Percentiles rank a stretch among this genome's conserved stretches.
Evolutionary conservation across 2,329 filamentous ascomycete genomes (phyloP).

Genomic region (Berkeleyomyces rouxiae): DNA sequence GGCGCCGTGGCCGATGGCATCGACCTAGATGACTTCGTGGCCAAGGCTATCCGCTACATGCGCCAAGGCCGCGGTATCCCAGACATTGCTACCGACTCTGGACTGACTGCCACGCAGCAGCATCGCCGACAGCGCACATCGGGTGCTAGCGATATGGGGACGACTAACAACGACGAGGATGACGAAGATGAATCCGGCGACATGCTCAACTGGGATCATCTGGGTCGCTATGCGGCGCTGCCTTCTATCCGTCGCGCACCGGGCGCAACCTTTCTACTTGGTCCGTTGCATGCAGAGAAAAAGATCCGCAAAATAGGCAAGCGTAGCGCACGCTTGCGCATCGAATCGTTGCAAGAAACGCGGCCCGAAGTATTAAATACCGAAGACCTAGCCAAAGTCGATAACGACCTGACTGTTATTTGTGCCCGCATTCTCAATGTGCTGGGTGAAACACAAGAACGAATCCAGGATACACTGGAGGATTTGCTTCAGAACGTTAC

Average conservation of each 20-base stretch:
- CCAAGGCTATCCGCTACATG: conserved; percentile 83
- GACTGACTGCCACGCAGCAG: conserved; percentile 32
- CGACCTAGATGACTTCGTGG: conserved; percentile 81
- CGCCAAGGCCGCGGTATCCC: conserved; percentile 41
- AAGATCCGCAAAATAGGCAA: conserved; percentile 55
- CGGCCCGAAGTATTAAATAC: conserved; percentile 62
- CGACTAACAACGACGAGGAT: conserved; percentile 23
- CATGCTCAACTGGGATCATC: conserved; percentile 68
- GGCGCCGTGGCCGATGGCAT: conserved; percentile 60
- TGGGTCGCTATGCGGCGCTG: conserved; percentile 63
- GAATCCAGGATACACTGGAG: conserved; percentile 30
- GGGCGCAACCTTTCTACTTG: conserved; percentile 69
- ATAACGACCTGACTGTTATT: conserved; percentile 61
- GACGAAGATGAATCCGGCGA: conserved; percentile 54
- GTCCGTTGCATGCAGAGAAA: conserved; percentile 78
- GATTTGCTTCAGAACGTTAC: conserved; percentile 29
- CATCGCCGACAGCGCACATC: conserved; percentile 24
- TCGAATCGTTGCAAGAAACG: conserved; percentile 51
- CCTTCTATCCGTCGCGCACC: conserved; percentile 58
- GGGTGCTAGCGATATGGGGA: conserved; percentile 21
- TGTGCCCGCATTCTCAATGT: conserved; percentile 58
- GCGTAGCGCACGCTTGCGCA: conserved; percentile 52
- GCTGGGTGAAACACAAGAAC: conserved; percentile 33
- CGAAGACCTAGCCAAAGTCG: conserved; percentile 59
- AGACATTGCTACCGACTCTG: conserved; percentile 25